Base-by-base conservation (phyloP, 169 alveolate species). In the Fabrea salina region DNA sequence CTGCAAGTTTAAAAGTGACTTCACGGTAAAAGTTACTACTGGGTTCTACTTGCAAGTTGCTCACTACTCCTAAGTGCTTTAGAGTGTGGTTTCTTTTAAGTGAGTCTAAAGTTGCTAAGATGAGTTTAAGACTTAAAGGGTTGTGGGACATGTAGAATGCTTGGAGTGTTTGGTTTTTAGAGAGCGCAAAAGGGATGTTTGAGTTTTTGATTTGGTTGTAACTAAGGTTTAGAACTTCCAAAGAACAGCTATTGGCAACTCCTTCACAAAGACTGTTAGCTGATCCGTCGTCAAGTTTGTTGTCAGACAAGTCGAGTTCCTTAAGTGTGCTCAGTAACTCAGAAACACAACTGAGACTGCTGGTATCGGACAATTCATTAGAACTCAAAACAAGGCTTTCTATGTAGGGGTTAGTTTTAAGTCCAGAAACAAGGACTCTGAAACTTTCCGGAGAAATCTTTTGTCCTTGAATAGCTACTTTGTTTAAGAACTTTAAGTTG, bases 231-330 rank as follows among this genome's bases (percentile, higher is more conserved):
- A 64, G 57, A 8, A 41, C 47, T 22, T 19, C 25, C 4, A 37
- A 41, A 0, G 32, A 11, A 39, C 30, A 7, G 3, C 41, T 56
- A 6, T 13, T 25, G 4, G 44, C 13, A 1, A 32, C 27, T 4
- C 6, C 5, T 4, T n/a, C 19, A 0, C 8, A 8, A 4, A 64
- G 16, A 40, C 6, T 39, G 0, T 19, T n/a, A n/a, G n/a, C n/a
- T n/a, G n/a, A n/a, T n/a, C n/a, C 75, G 4, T 64, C 75, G 54
- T 64, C 8, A 1, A 64, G 56, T 19, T 35, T 16, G 54, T 64
- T 64, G 33, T 64, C n/a, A 6, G 57, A 37, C 4, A 64, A 35
- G 30, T 64, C 75, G 13, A 64, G 54, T 4, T n/a, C 27, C 30
- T 64, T 56, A 4, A 64, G 13, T 3, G 37, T 8, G n/a, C n/a